Evolutionary conservation across 306 rosid species (phyloP), one percentile per base, ranked within the genome.

Genomic region (Clitoria ternatea): DNA sequence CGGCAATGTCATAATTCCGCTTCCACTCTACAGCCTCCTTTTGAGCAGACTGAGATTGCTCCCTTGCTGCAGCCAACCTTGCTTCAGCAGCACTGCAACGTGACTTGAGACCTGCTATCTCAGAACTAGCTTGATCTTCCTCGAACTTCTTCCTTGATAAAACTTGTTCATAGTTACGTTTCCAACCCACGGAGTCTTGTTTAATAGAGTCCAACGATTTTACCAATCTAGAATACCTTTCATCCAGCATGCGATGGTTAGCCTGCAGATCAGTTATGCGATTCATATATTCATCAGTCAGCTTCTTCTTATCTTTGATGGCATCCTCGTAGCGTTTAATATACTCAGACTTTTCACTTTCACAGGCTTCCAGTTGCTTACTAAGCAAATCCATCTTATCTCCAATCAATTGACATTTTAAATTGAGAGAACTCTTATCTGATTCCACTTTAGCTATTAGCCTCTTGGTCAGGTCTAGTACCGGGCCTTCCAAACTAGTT

Each of bases 1-100:
- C 80, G 22, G 92, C 96, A 83, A 79, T 74, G 27, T 90, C 91
- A 75, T 80, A 88, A 70, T 88, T 88, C 80, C 90, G 81, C 76
- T 92, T 90, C 97, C 97, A 90, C 80, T 88, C 96, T 69, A 78
- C 88, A 44, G 96, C 96, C 79, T 92, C 96, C 81, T 85, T 96
- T 72, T 85, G 91, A 18, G 97, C 86, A 75, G 96, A 90, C 76
- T 86, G 88, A 36, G 91, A 77, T 71, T 82, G 92, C 54, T 92
- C 98, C 74, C 82, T 78, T 55, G 98, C 87, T 60, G 93, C 98
- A 23, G 91, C 88, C 52, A 90, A 73, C 84, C 92, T 86, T 69
- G 97, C 91, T 79, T 90, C 97, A 39, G 92, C 87, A 50, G 96
- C 91, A 83, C 85, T 80, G 35, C 79, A 71, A 30, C 84, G 77